phyloP scores from a whole-genome alignment of 2,329 filamentous ascomycete genomes.

The Cytospora mali region DNA sequence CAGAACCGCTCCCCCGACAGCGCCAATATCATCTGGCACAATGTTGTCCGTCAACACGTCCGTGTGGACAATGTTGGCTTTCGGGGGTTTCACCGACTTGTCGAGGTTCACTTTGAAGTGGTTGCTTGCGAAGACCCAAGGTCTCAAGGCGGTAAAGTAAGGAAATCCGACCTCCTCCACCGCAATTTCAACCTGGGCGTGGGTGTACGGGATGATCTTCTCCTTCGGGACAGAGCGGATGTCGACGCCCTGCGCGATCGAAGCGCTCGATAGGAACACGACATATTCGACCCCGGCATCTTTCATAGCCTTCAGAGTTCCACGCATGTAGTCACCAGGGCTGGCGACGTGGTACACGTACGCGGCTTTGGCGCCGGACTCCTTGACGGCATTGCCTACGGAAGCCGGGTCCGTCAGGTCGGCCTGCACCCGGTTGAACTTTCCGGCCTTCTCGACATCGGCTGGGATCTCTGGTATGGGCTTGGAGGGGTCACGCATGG shows the following conservation, averaged over 20 bases:
- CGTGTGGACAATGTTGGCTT: conserved; percentile 34
- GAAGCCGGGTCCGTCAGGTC: conserved; percentile 48
- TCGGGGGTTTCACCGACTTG: conserved; percentile 30
- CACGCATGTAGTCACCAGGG: conserved; percentile 43
- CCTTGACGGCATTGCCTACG: conserved; percentile 43
- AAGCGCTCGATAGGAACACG: conserved; percentile 45
- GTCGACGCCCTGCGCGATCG: conserved; percentile 35
- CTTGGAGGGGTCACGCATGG: conserved; percentile 38
- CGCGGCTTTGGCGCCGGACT: conserved; percentile 47
- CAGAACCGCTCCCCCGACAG: conserved; percentile 44
- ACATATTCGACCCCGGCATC: conserved; percentile 47
- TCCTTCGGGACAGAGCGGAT: conserved; percentile 32
- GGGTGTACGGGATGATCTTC: conserved; percentile 42
- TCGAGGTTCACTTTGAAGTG: conserved; percentile 27
- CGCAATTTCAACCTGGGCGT: conserved; percentile 48
- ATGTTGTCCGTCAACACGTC: conserved; percentile 46
- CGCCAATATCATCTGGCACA: conserved; percentile 48
- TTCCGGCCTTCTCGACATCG: conserved; percentile 22
- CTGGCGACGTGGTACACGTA: conserved; percentile 49
- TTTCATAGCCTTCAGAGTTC: conserved; percentile 46
- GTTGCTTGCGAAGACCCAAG: conserved; percentile 50
- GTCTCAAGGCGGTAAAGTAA: conserved; percentile 43
- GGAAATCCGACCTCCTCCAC: conserved; percentile 45
- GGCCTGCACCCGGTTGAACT: conserved; percentile 36
- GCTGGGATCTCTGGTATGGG: conserved; percentile 37